Evolutionary conservation across 768 basidiomycete genomes (phyloP), one percentile per base, ranked within the genome.

Genomic region (Serendipita indica): DNA sequence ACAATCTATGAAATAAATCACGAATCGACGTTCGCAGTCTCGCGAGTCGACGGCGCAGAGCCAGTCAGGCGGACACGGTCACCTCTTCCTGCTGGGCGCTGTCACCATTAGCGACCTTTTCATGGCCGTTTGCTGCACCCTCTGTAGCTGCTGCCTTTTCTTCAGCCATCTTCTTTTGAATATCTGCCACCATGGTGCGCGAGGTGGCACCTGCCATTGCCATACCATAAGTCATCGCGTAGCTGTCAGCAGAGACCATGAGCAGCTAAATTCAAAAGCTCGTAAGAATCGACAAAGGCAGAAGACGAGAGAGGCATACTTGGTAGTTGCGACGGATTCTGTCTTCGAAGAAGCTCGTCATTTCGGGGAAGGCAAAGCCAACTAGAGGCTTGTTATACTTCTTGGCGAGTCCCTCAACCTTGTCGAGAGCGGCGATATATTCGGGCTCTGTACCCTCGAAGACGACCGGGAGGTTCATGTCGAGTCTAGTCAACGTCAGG

Each of bases 371-470:
- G 22, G 49, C 49, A 28, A 54, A 54, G 4, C 49, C 49, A 16
- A 54, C 16, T n/a, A 54, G 49, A 25, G 49, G 16, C 49, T 54
- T 54, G 49, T 54, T 54, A 28, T 54, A 54, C 32, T 54, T 54
- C 22, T 28, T 18, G n/a, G 49, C 49, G n/a, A 54, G 49, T 5
- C 49, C 49, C n/a, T 54, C 49, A 16, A 54, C 22, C 49, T 54
- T 54, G 32, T 54, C 49, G 16, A 54, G 10, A 18, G 49, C 49
- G 7, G 49, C 49, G 25, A 54, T 18, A 33, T 54, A 54, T 27
- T 54, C 32, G 22, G 49, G 49, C 25, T 54, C 49, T 4, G n/a
- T 30, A 33, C 32, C 32, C 7, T 43, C 41, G 27, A 43, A 43
- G 18, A 18, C 27, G 41, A 43, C 27, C 5, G 41, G 41, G 18